Percentiles rank a stretch among this genome's conserved stretches.
Conservation (phyloP, 2,329 filamentous ascomycete genomes). For the Coniochaeta prunicola region DNA sequence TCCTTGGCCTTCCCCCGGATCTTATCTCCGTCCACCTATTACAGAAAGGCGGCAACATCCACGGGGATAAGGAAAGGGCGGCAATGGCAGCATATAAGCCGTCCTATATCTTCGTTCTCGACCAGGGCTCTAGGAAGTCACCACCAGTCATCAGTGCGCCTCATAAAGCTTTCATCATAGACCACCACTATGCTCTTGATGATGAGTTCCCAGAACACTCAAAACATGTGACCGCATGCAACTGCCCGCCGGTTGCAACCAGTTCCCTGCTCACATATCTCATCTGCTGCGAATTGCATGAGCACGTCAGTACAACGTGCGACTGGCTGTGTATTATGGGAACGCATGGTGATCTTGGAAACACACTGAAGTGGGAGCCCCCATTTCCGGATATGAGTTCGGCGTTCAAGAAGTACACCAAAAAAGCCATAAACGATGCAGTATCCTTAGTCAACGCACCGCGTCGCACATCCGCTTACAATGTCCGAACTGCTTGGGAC, state of each 20-base stretch:
- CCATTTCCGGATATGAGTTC: constrained; percentile 60
- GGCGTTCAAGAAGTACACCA: constrained; percentile 53
- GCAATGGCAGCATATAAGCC: constrained; percentile 44
- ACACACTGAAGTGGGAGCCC: constrained; percentile 54
- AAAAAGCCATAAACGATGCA: constrained; percentile 54
- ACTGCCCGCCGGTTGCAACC: constrained; percentile 59
- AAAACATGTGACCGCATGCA: constrained; percentile 52
- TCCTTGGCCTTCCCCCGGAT: constrained; percentile 46
- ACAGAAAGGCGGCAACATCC: constrained; percentile 51
- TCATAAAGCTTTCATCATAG: constrained; percentile 51
- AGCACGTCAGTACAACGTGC: constrained; percentile 39
- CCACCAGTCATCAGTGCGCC: constrained; percentile 43
- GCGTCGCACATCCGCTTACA: constrained; percentile 51
- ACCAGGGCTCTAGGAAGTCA: constrained; percentile 53
- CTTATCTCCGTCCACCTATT: constrained; percentile 52
- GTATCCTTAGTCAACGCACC: constrained; percentile 60
- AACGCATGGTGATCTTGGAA: constrained; percentile 61
- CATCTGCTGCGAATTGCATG: constrained; percentile 51
- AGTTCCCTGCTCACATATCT: constrained; percentile 57
- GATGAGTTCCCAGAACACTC: constrained; percentile 49
- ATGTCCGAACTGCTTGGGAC: constrained; percentile 54
- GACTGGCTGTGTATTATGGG: constrained; percentile 56
- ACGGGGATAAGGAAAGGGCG: constrained; percentile 42
- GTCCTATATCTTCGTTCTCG: constrained; percentile 54
- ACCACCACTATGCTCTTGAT: constrained; percentile 52